A percentile compares a stretch with the other conserved stretches of the same genome.
phyloP scores from a whole-genome alignment of 805 yeast species.

The Zygosaccharomyces pseudorouxii region DNA sequence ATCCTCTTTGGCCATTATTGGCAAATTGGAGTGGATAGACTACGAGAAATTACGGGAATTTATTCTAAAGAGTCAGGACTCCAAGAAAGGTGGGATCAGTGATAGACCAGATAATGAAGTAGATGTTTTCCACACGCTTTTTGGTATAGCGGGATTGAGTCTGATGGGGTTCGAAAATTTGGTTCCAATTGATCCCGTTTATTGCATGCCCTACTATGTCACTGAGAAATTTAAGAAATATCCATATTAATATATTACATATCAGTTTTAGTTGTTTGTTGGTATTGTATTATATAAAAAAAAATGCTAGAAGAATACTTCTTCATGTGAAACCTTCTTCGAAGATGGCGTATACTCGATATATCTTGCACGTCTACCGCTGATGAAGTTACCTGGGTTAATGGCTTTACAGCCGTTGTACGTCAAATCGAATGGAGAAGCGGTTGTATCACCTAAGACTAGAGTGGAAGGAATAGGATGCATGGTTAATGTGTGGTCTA shows the following conservation, averaged over 20 bases:
- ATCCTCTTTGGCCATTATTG: constrained; percentile 65
- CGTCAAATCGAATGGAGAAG: constrained; percentile 67
- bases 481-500: constrained; percentile 63
- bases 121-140: constrained; percentile 89
- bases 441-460: constrained; percentile 64
- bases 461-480: constrained; percentile 72
- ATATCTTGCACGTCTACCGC: constrained; percentile 52
- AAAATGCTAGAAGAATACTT: constrained; percentile 36
- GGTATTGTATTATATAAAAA: not conserved
- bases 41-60: constrained; percentile 54
- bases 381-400: constrained; percentile 59
- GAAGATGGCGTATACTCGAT: constrained; percentile 66
- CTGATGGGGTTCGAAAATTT: constrained; percentile 60
- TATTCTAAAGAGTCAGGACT: constrained; percentile 75
- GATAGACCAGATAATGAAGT: constrained; percentile 89
- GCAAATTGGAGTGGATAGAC: constrained; percentile 73
- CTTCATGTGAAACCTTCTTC: constrained; percentile 48
- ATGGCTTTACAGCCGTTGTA: constrained; percentile 79
- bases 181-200: constrained; percentile 72
- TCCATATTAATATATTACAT: constrained; percentile 25
- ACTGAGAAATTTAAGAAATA: constrained; percentile 37
- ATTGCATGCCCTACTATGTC: constrained; percentile 64
- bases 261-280: not conserved
- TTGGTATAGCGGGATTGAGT: constrained; percentile 85
- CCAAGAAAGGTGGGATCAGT: constrained; percentile 78